Evolutionary conservation across 2,329 filamentous ascomycete genomes (phyloP).

Genomic region (Gnomoniopsis smithogilvyi): DNA sequence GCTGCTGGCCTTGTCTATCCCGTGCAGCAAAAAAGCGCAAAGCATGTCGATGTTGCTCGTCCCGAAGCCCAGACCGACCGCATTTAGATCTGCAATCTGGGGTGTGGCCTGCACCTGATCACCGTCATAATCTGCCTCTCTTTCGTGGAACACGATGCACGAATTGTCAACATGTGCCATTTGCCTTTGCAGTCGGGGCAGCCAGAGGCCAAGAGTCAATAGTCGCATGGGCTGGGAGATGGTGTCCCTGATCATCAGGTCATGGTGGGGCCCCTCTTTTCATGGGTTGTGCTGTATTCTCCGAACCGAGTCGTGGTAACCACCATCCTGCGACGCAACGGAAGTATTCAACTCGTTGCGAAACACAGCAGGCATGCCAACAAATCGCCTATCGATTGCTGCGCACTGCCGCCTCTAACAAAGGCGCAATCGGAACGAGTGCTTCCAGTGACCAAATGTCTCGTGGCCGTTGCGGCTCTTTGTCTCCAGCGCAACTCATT

Average conservation of each 20-base stretch:
- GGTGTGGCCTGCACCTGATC: not conserved
- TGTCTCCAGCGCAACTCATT: constrained; percentile 8
- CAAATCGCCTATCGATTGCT: not conserved
- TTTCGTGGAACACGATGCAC: not conserved
- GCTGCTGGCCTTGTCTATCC: constrained; percentile 1
- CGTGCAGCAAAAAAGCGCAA: not conserved
- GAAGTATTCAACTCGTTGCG: constrained; percentile 8
- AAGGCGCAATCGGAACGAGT: not conserved
- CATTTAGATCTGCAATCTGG: not conserved
- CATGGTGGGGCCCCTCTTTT: not conserved
- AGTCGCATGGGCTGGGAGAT: constrained; percentile 10
- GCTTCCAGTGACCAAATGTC: constrained; percentile 4
- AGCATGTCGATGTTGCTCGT: not conserved
- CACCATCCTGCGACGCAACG: constrained; percentile 15
- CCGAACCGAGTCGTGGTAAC: constrained; percentile 6
- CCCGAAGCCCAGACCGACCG: not conserved
- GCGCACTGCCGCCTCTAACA: not conserved
- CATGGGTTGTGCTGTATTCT: constrained; percentile 4
- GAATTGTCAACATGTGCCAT: too few relatives aligned
- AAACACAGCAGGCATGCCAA: not conserved
- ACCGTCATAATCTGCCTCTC: not conserved
- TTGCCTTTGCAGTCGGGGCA: too few relatives aligned
- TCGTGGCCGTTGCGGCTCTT: constrained; percentile 1
- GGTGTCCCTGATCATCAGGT: constrained; percentile 13
- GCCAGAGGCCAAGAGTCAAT: not conserved